Percentiles rank a stretch among this genome's conserved stretches.
phyloP scores from a whole-genome alignment of 2,329 filamentous ascomycete genomes.

The Myrmaecium sp. region DNA sequence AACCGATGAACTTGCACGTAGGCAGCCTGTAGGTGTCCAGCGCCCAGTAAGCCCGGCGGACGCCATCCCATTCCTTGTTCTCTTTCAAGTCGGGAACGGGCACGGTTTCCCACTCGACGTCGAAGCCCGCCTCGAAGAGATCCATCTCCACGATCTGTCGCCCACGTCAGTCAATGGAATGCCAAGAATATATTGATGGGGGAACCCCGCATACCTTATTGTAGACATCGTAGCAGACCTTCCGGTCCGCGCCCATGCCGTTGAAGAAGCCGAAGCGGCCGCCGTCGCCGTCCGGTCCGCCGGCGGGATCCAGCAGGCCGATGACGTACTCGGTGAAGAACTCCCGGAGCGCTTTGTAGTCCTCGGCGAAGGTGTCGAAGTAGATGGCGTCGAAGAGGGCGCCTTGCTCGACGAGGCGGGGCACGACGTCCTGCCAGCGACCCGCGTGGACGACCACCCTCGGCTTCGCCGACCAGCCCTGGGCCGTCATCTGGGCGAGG shows the following conservation, averaged over 20 bases:
- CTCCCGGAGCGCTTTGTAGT: slow-evolving; percentile 65
- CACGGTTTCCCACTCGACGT: slow-evolving; percentile 72
- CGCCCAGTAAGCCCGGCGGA: slow-evolving; percentile 79
- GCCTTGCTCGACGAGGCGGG: slow-evolving; percentile 25
- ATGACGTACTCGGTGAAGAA: slow-evolving; percentile 86
- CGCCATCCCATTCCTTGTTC: slow-evolving; percentile 71
- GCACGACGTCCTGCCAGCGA: slow-evolving; percentile 32
- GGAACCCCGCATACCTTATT: slow-evolving; percentile 38
- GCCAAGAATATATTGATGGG: neutral
- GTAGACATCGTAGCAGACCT: slow-evolving; percentile 93
- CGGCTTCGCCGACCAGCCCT: slow-evolving; percentile 31
- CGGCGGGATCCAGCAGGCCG: slow-evolving; percentile 48
- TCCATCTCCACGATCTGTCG: slow-evolving; percentile 63
- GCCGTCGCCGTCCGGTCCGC: slow-evolving; percentile 21
- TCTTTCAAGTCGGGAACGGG: slow-evolving; percentile 54
- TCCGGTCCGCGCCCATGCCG: slow-evolving; percentile 75
- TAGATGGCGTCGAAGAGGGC: slow-evolving; percentile 46
- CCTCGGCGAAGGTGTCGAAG: slow-evolving; percentile 95
- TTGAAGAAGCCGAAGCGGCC: slow-evolving; percentile 48
- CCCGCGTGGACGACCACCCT: slow-evolving; percentile 32
- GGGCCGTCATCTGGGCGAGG: slow-evolving; percentile 25
- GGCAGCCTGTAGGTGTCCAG: slow-evolving; percentile 63
- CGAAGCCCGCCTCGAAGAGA: slow-evolving; percentile 71
- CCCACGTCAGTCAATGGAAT: neutral
- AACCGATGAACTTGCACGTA: slow-evolving; percentile 56